Evolutionary conservation across 2,329 filamentous ascomycete genomes (phyloP), one percentile per base, ranked within the genome.

Genomic region (Pseudomassariella vexata): DNA sequence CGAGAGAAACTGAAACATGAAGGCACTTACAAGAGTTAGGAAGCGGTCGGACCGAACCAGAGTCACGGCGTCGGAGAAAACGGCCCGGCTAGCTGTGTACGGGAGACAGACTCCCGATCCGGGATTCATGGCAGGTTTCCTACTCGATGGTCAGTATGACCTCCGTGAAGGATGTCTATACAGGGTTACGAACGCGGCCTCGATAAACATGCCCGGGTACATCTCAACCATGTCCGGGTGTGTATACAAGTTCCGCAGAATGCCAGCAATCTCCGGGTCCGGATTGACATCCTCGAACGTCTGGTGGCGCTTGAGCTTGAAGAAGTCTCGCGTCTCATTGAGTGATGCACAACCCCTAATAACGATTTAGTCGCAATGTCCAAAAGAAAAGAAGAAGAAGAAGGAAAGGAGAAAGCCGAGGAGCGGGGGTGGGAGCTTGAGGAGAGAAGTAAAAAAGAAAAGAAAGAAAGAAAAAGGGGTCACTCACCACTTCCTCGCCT

Each of bases 181-280:
- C n/a, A n/a, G n/a, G n/a, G n/a, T n/a, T n/a, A n/a, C n/a, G n/a
- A n/a, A n/a, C n/a, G n/a, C n/a, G n/a, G n/a, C n/a, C n/a, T n/a
- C n/a, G n/a, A n/a, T n/a, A n/a, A 83, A 70, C 2, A 85, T 56
- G 8, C 81, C 81, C 1, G 80, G 79, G 46, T 85, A 85, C 5
- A 85, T 62, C 48, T 85, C 81, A 9, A 85, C 75, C 49, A 71
- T 73, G 41, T 82, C 79, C 0, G 77, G 76, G 28, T 78, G 65
- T 15, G 70, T 66, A 52, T 82, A 82, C 9, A 82, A 57, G 41
- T 73, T 64, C 38, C 73, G 68, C 4, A 82, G 62, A 6, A 66
- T 59, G 18, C 68, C 59, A 2, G 68, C 66, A 19, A 81, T 69
- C n/a, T 74, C 64, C 2, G 62, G 59, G 40, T 81, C 63, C 2